These are phyloP conservation scores for Forsythia viridissima DNA, from an alignment of 257 asterid species.

Conservation along the genomic window DNA sequence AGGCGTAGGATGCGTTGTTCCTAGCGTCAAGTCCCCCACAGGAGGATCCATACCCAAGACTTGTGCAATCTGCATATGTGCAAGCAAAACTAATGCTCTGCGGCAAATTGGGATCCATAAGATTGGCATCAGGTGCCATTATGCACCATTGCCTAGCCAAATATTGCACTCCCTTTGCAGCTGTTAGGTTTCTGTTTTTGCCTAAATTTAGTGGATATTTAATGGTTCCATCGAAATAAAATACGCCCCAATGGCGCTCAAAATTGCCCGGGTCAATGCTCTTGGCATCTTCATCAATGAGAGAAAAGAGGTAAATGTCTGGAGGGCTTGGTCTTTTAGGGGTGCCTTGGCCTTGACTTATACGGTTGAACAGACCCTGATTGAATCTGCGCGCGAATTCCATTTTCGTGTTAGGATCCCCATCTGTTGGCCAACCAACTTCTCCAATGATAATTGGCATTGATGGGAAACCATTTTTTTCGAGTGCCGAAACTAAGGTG, in stretches of 20 bases:
- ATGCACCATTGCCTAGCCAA: conserved; percentile 79
- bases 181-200: conserved; percentile 51
- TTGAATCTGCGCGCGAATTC: conserved; percentile 69
- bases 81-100: conserved; percentile 56
- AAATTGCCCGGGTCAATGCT: conserved; percentile 77
- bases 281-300: conserved; percentile 79
- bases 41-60: conserved; percentile 83
- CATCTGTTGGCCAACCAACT: conserved; percentile 93
- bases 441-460: conserved; percentile 79
- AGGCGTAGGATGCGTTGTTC: conserved; percentile 79
- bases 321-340: conserved; percentile 69
- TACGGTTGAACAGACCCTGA: conserved; percentile 66
- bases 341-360: conserved; percentile 58
- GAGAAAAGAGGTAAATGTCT: conserved; percentile 59
- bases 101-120: conserved; percentile 49
- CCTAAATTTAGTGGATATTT: conserved; percentile 70
- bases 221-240: conserved; percentile 67
- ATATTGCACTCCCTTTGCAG: conserved; percentile 79
- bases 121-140: conserved; percentile 65
- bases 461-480: conserved; percentile 61
- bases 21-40: conserved; percentile 57
- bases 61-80: conserved; percentile 83
- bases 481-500: conserved; percentile 75
- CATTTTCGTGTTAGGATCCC: conserved; percentile 55
- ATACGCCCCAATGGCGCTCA: conserved; percentile 93